Percentiles rank a stretch among this genome's conserved stretches.
phyloP scores from a whole-genome alignment of 345 rosid species.

The Corchorus capsularis region DNA sequence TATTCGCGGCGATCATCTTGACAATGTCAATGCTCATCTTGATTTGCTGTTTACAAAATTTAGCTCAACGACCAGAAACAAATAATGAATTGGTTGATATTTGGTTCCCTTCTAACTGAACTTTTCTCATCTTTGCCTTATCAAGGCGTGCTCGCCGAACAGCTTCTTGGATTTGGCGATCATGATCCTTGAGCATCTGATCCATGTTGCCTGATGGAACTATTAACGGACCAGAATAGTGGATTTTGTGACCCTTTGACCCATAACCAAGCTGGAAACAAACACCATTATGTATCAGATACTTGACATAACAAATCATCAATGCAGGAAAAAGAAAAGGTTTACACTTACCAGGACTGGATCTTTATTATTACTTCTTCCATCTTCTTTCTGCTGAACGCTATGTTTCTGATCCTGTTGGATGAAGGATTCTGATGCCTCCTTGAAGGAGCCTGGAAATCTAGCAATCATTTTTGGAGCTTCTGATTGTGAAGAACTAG shows the following conservation, averaged over 20 bases:
- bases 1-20: constrained; percentile 26
- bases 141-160: constrained; percentile 83
- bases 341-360: constrained; percentile 69
- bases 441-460: constrained; percentile 94
- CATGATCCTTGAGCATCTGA: constrained; percentile 94
- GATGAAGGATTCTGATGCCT: constrained; percentile 58
- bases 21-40: constrained; percentile 6
- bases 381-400: constrained; percentile 57
- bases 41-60: constrained; percentile 23
- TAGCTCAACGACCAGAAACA: constrained; percentile 72
- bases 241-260: constrained; percentile 88
- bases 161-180: constrained; percentile 96
- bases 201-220: constrained; percentile 91
- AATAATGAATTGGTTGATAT: constrained; percentile 63
- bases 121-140: constrained; percentile 76
- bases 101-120: constrained; percentile 65
- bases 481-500: constrained; percentile 52
- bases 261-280: constrained; percentile 75
- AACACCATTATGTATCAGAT: constrained; percentile 7
- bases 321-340: neutral
- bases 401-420: constrained; percentile 62
- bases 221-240: constrained; percentile 91
- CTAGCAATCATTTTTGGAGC: constrained; percentile 64
- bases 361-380: constrained; percentile 61
- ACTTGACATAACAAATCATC: neutral